Conservation (phyloP, 805 yeast species). For the Lachancea meyersii region DNA sequence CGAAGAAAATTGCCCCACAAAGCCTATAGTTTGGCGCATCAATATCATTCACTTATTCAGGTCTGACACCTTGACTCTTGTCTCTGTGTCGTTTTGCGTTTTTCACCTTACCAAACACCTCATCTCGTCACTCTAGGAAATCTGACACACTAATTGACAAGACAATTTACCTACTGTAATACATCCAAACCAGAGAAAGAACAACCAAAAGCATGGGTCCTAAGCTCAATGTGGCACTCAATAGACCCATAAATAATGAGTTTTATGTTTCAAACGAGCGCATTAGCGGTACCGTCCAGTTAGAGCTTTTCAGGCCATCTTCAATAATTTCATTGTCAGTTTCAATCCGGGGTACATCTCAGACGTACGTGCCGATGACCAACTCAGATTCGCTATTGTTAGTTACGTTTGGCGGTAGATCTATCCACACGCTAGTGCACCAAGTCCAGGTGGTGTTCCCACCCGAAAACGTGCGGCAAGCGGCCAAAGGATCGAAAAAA, state of each 20-base stretch:
- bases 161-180: neutral
- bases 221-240: conserved; percentile 15
- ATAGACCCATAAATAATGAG: conserved; percentile 28
- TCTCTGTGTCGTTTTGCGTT: neutral
- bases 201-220: conserved; percentile 18
- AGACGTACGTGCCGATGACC: conserved; percentile 22
- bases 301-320: conserved; percentile 22
- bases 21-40: too few species aligned
- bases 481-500: conserved; percentile 24
- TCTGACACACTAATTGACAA: neutral
- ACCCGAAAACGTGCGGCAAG: conserved; percentile 31
- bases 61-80: neutral
- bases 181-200: neutral
- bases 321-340: conserved; percentile 37
- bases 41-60: neutral
- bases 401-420: conserved; percentile 13
- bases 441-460: conserved; percentile 24
- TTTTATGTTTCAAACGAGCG: conserved; percentile 26
- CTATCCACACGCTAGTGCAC: conserved; percentile 22
- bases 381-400: neutral
- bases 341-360: conserved; percentile 42
- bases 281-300: conserved; percentile 25
- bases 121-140: neutral
- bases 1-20: too few species aligned
- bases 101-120: neutral